Evolutionary conservation across 257 asterid genomes (phyloP).

Genomic region (Striga asiatica): DNA sequence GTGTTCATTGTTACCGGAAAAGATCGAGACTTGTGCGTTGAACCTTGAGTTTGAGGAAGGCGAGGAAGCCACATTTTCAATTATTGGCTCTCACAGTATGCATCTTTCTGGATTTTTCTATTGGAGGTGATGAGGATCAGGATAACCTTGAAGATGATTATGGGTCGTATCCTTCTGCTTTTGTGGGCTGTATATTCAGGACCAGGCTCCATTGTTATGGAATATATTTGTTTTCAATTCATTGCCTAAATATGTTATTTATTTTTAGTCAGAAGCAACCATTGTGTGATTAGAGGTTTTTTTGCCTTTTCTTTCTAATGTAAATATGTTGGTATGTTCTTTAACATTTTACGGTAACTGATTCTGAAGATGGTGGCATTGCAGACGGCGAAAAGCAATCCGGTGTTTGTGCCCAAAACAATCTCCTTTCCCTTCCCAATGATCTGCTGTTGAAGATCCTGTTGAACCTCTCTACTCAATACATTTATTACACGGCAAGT

Average conservation of each 20-base stretch:
- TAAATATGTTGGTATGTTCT: slow-evolving; percentile 21
- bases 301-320: background rate
- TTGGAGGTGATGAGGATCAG: slow-evolving; percentile 37
- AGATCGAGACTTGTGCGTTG: slow-evolving; percentile 57
- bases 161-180: slow-evolving; percentile 52
- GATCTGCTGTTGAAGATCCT: too few species aligned
- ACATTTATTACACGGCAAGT: too few species aligned
- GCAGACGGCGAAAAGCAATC: too few species aligned
- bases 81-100: slow-evolving; percentile 59
- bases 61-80: slow-evolving; percentile 60
- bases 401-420: too few species aligned
- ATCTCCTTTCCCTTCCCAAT: too few species aligned
- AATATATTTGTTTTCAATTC: too few species aligned
- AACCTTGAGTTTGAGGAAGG: slow-evolving; percentile 88
- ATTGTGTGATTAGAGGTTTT: background rate
- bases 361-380: slow-evolving; percentile 45
- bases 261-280: background rate
- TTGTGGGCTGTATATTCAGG: too few species aligned
- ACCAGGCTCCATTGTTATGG: too few species aligned
- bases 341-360: slow-evolving; percentile 33
- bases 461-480: too few species aligned
- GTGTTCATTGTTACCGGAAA: slow-evolving; percentile 68
- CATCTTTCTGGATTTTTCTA: slow-evolving; percentile 90
- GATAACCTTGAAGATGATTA: slow-evolving; percentile 25
- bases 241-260: too few species aligned